Evolutionary conservation across 805 yeast species (phyloP), one percentile per base, ranked within the genome.

Genomic region (Sugiyamaella lignohabitans): DNA sequence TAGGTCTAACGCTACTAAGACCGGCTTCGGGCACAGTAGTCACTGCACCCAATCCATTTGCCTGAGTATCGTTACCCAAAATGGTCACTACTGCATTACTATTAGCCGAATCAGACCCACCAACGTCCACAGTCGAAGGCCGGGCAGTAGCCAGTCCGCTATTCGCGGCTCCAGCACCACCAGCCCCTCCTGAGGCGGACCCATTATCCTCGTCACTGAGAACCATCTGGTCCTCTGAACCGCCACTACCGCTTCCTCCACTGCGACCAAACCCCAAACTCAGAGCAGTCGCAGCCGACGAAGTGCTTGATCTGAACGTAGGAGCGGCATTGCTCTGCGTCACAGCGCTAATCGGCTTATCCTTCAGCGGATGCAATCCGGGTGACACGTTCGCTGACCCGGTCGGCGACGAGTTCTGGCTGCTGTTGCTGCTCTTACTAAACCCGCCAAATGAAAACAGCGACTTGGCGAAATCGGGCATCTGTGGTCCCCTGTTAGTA

Each of bases 391-490:
- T 32, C n/a, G 42, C 48, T 2, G 40, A 32, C 14, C 32, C 20
- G 4, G 37, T 38, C 10, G 41, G 35, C 2, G 47, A 18, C 17
- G 4, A 27, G 6, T 17, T 23, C 14, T 14, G 22, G 42, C 11
- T 17, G 47, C 17, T 36, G 45, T 11, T 35, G 46, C 42, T 38
- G 47, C 43, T 14, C 16, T 38, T 37, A 40, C 38, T 20, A 27
- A 48, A 51, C 40, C 49, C 50, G 17, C 56, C 51, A 29, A 55
- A 55, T 16, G 56, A 52, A 38, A 55, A 55, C 36, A 55, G 38
- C 19, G 53, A 48, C 45, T 49, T 54, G 2, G 57, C 52, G 42
- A 55, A 55, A 38, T 55, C 57, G 17, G 55, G 56, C 58, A 55
- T 53, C 21, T 35, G 18, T 17, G 8, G 6, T 23, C 17, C 10